Base-by-base conservation (phyloP, 306 rosid species). In the Mimosa bimucronata region DNA sequence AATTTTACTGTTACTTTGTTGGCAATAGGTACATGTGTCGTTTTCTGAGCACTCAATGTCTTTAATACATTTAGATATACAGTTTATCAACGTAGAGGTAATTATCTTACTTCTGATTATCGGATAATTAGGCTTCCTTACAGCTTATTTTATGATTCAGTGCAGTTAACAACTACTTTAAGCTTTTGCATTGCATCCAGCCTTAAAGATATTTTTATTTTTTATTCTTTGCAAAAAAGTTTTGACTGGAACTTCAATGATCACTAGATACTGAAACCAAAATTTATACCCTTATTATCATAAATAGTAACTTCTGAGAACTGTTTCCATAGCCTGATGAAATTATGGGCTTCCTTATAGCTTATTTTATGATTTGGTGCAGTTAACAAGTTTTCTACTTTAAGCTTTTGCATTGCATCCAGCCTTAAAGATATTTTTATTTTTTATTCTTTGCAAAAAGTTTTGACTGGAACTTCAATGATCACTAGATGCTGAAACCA, bases 221-320 rank as follows among this genome's bases (percentile, higher is more conserved):
- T 44, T 64, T 6, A 80, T 44, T 65, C 34, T 66, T 66, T 19
- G 12, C 29, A 34, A 34, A 58, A 64, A 30, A 73, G 72, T 53
- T 57, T 29, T 6, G 34, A 50, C 64, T 73, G 52, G 73, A 31
- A 12, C 57, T 73, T 53, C 18, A 46, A 13, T 74, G 29, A 30
- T 62, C 50, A 74, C 53, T 86, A 44, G 44, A 31, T 83, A 70
- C 62, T 41, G 34, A 26, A 75, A 75, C 76, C 50, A 71, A 60
- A 41, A 31, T 79, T 25, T 66, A 16, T 7, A 16, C 21, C 44
- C 7, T 3, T 1, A 4, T 67, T 62, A 72, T 62, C 9, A 11
- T 53, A n/a, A 67, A 67, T 44, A 23, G 79, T 19, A 76, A 71
- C 66, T 45, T 66, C 29, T 64, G 19, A 65, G 50, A 41, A 55